Percentiles rank a stretch among this genome's conserved stretches.
phyloP scores from a whole-genome alignment of 75 land plant species.

The Ceratopteris richardii region DNA sequence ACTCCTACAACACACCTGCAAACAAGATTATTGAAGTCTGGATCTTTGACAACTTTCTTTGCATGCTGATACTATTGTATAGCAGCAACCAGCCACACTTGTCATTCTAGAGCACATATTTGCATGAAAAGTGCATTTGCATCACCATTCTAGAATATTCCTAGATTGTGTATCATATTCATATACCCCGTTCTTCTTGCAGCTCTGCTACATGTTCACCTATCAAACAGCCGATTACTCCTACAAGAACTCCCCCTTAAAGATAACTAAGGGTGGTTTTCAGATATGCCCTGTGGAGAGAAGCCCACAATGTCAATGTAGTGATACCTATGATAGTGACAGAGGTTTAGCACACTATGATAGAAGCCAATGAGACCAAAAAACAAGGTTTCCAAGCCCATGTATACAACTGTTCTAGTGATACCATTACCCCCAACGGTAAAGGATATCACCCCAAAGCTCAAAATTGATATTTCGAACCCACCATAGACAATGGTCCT shows the following conservation, averaged over 20 bases:
- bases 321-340: slow-evolving; percentile 15
- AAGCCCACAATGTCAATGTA: slow-evolving; percentile 45
- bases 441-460: slow-evolving; percentile 72
- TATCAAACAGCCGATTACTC: slow-evolving; percentile 42
- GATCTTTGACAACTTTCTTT: too few species aligned
- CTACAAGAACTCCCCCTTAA: slow-evolving; percentile 26
- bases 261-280: too few species aligned
- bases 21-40: too few species aligned
- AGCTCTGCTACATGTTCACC: slow-evolving; percentile 42
- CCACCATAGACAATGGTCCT: slow-evolving; percentile 75
- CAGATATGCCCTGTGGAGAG: slow-evolving; percentile 18
- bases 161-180: too few species aligned
- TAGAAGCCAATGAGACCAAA: slow-evolving; percentile 54
- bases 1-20: too few species aligned
- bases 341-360: slow-evolving; percentile 46
- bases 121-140: too few species aligned
- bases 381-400: slow-evolving; percentile 65
- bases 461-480: slow-evolving; percentile 85
- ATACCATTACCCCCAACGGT: slow-evolving; percentile 67
- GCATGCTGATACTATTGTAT: too few species aligned
- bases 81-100: too few species aligned
- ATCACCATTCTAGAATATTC: too few species aligned
- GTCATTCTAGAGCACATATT: too few species aligned
- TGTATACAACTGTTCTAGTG: slow-evolving; percentile 53
- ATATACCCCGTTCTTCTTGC: slow-evolving; percentile 26